A percentile compares a stretch with the other conserved stretches of the same genome.
Evolutionary conservation across 305 asterid genomes (phyloP).

Genomic region (Salvia sclarea): DNA sequence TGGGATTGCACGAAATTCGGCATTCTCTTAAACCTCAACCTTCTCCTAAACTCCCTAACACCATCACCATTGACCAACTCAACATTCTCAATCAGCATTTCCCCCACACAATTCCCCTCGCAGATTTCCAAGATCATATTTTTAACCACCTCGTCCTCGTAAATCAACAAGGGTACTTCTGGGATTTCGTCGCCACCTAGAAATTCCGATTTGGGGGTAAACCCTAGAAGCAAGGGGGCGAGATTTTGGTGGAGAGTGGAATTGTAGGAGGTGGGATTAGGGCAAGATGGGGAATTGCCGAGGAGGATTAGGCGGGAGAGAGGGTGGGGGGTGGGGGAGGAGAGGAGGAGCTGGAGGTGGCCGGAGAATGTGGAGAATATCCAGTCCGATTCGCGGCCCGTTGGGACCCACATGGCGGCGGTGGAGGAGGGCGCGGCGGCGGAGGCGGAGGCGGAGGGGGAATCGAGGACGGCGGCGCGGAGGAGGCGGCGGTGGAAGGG

Average conservation of each 20-base stretch:
- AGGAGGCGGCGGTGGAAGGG: constrained; percentile 47
- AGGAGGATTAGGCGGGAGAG: constrained; percentile 75
- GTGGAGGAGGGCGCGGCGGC: constrained; percentile 28
- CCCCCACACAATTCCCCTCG: constrained; percentile 66
- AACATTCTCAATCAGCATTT: constrained; percentile 74
- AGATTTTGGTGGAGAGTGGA: constrained; percentile 27
- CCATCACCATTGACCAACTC: constrained; percentile 48
- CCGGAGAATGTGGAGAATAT: constrained; percentile 74
- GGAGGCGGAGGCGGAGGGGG: constrained; percentile 41
- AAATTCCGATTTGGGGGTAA: constrained; percentile 61
- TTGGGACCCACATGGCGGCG: constrained; percentile 79
- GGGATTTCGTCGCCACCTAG: constrained; percentile 40
- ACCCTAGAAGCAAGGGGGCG: constrained; percentile 55
- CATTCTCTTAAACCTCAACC: constrained; percentile 89
- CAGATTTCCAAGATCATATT: constrained; percentile 57
- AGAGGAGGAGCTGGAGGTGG: constrained; percentile 75
- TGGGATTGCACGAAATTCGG: constrained; percentile 87
- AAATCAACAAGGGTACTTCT: constrained; percentile 56
- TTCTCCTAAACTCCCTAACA: constrained; percentile 63
- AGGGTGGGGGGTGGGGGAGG: constrained; percentile 45
- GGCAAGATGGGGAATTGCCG: constrained; percentile 36
- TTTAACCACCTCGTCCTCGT: constrained; percentile 64
- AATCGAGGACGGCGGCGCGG: constrained; percentile 69
- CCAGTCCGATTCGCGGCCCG: constrained; percentile 84
- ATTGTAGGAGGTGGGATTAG: constrained; percentile 40